phyloP scores from a whole-genome alignment of 495 filamentous ascomycete genomes.

The Talaromyces wortmannii region DNA sequence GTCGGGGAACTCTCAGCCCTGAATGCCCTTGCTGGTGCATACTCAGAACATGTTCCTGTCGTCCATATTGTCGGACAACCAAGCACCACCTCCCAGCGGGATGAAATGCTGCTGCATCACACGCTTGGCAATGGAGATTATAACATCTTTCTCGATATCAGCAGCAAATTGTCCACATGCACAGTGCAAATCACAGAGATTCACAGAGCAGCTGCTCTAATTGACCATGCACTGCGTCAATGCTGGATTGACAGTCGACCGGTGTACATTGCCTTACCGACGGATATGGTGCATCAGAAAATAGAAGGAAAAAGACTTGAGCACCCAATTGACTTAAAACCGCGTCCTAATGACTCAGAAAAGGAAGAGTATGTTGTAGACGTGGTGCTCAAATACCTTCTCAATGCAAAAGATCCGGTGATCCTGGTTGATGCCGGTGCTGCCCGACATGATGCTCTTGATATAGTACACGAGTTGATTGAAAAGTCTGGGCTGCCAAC shows the following conservation, averaged over 20 bases:
- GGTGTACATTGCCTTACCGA: conserved; percentile 81
- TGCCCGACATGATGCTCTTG: conserved; percentile 67
- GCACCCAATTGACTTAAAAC: conserved; percentile 58
- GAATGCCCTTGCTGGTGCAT: conserved; percentile 62
- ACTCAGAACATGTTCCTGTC: conserved; percentile 55
- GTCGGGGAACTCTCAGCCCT: conserved; percentile 64
- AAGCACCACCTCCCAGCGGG: conserved; percentile 38
- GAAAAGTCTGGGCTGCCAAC: conserved; percentile 70
- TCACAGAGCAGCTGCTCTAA: conserved; percentile 60
- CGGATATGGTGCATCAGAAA: conserved; percentile 77
- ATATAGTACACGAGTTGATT: conserved; percentile 73
- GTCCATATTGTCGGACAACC: conserved; percentile 62
- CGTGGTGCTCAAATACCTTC: conserved; percentile 69
- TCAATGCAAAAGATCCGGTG: conserved; percentile 67
- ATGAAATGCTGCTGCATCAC: conserved; percentile 72
- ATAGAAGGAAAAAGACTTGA: conserved; percentile 68
- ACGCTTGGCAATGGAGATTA: conserved; percentile 90
- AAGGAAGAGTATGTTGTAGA: conserved; percentile 81
- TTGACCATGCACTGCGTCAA: conserved; percentile 74
- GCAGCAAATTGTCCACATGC: conserved; percentile 59
- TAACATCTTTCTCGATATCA: conserved; percentile 77
- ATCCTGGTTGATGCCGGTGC: conserved; percentile 91
- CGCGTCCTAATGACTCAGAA: conserved; percentile 59
- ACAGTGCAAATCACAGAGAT: conserved; percentile 63
- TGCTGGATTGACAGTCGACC: conserved; percentile 70